Percentiles rank a stretch among this genome's conserved stretches.
These are phyloP conservation scores for Leptosphaerulina australis DNA, from an alignment of 2,329 filamentous ascomycete genomes.

Conservation along the genomic window DNA sequence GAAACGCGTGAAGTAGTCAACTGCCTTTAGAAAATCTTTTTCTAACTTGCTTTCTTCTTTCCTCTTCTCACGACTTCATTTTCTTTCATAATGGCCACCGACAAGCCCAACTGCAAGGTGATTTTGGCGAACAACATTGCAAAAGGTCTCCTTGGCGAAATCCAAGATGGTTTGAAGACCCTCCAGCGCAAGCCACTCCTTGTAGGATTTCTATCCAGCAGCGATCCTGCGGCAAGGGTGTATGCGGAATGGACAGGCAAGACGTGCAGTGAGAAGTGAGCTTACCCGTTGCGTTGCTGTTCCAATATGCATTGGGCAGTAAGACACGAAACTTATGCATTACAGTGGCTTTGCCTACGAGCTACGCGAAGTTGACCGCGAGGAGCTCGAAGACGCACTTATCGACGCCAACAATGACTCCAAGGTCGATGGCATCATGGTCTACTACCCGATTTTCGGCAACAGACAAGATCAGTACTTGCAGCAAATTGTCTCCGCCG, in stretches of 20 bases:
- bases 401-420: slow-evolving; percentile 81
- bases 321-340: slow-evolving; percentile 3
- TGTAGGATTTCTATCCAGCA: slow-evolving; percentile 90
- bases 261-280: slow-evolving; percentile 95
- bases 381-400: slow-evolving; percentile 87
- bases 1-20: slow-evolving; percentile 16
- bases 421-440: slow-evolving; percentile 84
- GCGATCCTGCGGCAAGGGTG: slow-evolving; percentile 86
- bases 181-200: slow-evolving; percentile 77
- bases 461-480: slow-evolving; percentile 90
- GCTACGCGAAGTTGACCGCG: slow-evolving; percentile 81
- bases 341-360: slow-evolving; percentile 86
- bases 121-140: slow-evolving; percentile 87
- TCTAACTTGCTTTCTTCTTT: background rate
- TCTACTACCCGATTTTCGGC: slow-evolving; percentile 98
- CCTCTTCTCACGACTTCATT: slow-evolving; percentile 5
- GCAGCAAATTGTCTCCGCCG: slow-evolving; percentile 87
- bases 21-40: background rate
- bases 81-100: slow-evolving; percentile 44
- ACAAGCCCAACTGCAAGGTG: slow-evolving; percentile 77
- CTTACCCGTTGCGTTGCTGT: slow-evolving; percentile 29
- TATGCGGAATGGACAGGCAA: slow-evolving; percentile 98
- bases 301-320: background rate
- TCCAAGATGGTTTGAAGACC: slow-evolving; percentile 74
- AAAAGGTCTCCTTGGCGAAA: slow-evolving; percentile 78